These are phyloP conservation scores for Diaporthe sp. DNA, from an alignment of 2,329 filamentous ascomycete genomes.

Conservation along the genomic window DNA sequence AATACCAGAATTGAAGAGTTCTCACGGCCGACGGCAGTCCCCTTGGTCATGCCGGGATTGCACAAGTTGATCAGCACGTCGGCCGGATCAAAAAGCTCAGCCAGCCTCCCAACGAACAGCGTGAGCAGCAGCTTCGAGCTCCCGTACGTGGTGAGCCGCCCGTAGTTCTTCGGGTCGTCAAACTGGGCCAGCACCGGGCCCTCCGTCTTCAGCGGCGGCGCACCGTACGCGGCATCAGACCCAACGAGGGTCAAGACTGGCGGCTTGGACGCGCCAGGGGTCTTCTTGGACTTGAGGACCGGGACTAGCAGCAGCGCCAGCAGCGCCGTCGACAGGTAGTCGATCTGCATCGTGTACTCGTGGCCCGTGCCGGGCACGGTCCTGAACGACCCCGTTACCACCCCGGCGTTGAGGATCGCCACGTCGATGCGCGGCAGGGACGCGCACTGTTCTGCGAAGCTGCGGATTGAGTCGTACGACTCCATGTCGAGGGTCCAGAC, in stretches of 20 bases:
- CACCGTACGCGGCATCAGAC: not conserved
- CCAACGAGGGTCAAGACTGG: not conserved
- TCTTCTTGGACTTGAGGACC: slow-evolving; percentile 41
- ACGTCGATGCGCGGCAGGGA: slow-evolving; percentile 55
- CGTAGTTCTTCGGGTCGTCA: not conserved
- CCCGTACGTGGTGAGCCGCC: not conserved
- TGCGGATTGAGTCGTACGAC: slow-evolving; percentile 29
- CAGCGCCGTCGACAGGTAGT: slow-evolving; percentile 45
- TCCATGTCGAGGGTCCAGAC: slow-evolving; percentile 38
- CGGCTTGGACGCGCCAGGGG: not conserved
- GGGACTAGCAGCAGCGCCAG: slow-evolving; percentile 43
- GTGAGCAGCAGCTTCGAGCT: slow-evolving; percentile 51
- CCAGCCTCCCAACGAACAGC: slow-evolving; percentile 54
- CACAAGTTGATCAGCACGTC: slow-evolving; percentile 62
- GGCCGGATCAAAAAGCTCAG: slow-evolving; percentile 54
- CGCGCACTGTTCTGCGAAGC: slow-evolving; percentile 44
- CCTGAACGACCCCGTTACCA: slow-evolving; percentile 7
- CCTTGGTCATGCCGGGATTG: slow-evolving; percentile 60
- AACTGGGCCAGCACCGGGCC: not conserved
- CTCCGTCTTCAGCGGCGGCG: not conserved
- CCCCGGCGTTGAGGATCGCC: slow-evolving; percentile 54
- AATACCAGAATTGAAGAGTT: not conserved
- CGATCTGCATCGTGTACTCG: slow-evolving; percentile 44
- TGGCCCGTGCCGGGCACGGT: slow-evolving; percentile 36
- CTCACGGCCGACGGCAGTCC: slow-evolving; percentile 51